Conservation (phyloP, 768 basidiomycete genomes). For the Tricholoma hemisulphureum region DNA sequence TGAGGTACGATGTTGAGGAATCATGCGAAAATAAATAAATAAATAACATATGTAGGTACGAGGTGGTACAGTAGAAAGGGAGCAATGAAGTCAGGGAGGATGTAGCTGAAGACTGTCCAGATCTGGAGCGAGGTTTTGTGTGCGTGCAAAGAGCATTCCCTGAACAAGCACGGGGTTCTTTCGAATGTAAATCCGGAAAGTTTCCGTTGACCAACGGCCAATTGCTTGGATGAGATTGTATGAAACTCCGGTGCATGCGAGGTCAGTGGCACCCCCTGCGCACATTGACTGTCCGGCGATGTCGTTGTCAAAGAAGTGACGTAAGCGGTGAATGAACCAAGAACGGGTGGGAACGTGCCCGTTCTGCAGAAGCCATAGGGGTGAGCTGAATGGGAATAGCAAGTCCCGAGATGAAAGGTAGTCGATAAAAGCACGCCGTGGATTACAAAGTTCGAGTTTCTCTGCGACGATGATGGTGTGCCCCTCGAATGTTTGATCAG, state of each 20-base stretch:
- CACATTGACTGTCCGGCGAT: background rate
- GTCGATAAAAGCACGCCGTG: background rate
- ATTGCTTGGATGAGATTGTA: constrained; percentile 33
- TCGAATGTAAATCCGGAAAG: constrained; percentile 30
- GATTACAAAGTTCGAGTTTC: too few species aligned
- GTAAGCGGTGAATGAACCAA: background rate
- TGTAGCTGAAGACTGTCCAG: too few species aligned
- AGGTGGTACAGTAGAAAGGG: too few species aligned
- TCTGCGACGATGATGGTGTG: too few species aligned
- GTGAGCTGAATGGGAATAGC: background rate
- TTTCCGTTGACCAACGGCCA: constrained; percentile 37
- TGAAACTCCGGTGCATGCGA: constrained; percentile 27
- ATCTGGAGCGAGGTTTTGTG: too few species aligned
- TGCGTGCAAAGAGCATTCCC: too few species aligned
- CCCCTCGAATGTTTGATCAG: too few species aligned
- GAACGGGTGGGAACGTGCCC: background rate
- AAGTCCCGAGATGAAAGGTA: background rate
- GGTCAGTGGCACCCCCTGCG: constrained; percentile 37
- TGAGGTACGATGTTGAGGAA: too few species aligned
- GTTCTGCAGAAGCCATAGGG: background rate
- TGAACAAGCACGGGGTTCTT: background rate
- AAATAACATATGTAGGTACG: too few species aligned
- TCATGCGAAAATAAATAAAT: too few species aligned
- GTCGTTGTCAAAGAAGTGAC: background rate
- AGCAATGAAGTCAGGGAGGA: too few species aligned